Evolutionary conservation across 1,284 basidiomycete genomes (phyloP), one percentile per base, ranked within the genome.

Genomic region (Rhizoctonia solani): DNA sequence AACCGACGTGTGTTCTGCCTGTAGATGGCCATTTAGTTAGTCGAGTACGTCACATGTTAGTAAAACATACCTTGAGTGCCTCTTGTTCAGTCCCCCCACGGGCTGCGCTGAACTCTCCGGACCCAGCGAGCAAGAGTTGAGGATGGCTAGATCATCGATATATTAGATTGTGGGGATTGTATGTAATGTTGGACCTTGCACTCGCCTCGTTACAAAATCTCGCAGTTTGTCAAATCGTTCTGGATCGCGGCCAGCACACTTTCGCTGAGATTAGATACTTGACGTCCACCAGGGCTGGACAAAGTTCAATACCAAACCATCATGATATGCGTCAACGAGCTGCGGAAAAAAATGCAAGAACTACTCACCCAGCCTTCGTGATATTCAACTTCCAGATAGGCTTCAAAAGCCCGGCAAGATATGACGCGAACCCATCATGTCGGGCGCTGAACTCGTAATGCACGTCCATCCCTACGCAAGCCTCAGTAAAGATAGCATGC

Each of bases 371-470:
- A 34, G 81, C 74, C 66, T 80, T 81, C 3, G 87, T 90, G 66
- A 98, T 79, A 73, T 88, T 91, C 63, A 84, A 81, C 73, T 88
- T 89, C 95, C 96, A 98, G 69, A 98, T 82, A 0, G 93, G 90
- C 42, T 93, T 81, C 16, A 98, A 79, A 27, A 96, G 81, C 59
- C 96, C 84, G 2, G 93, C 87, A 73, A 98, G 86, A 75, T 94
- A 95, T 34, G 96, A 78, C 0, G 90, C 90, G 42, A 98, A 81
- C 0, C 93, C 96, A 77, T 98, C 93, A 72, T 95, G 86, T 56
- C 94, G 85, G 41, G 93, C 90, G 72, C 93, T 95, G 76, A 91
- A 95, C 39, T 63, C 56, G 46, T 61, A 61, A 19, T 61, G 56
- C 19, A 61, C 56, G 49, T 49, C 56, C 46, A 50, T 61, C 1